These are phyloP conservation scores for Chaetomiaceae sp. DNA, from an alignment of 2,329 filamentous ascomycete genomes.

Conservation along the genomic window DNA sequence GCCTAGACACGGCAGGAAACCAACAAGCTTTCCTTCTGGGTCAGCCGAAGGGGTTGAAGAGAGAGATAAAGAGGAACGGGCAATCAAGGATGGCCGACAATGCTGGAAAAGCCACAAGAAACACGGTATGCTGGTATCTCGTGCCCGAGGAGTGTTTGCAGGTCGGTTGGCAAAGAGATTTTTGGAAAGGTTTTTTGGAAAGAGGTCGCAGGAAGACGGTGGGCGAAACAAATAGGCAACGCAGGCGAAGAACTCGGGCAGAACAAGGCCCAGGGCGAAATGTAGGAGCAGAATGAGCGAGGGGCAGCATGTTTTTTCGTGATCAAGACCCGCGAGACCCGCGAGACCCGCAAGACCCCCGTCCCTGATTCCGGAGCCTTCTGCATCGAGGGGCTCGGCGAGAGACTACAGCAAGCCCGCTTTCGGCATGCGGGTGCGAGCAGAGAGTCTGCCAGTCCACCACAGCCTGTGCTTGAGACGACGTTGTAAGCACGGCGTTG, in stretches of 20 bases:
- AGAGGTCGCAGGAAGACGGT: background rate
- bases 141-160: background rate
- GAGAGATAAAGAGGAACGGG: background rate
- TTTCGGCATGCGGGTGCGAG: background rate
- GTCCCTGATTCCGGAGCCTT: background rate
- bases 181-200: background rate
- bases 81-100: background rate
- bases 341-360: no score
- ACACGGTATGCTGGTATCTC: background rate
- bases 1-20: no score
- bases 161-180: background rate
- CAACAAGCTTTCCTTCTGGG: background rate
- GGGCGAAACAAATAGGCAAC: background rate
- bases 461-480: background rate
- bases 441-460: background rate
- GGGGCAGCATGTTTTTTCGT: background rate
- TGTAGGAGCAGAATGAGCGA: background rate
- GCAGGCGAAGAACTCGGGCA: slow-evolving; percentile 1
- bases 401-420: background rate
- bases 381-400: background rate
- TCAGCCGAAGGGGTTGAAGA: background rate
- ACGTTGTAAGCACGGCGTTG: background rate
- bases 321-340: background rate
- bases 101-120: background rate
- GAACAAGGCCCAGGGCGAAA: background rate